These are phyloP conservation scores for Polyporus arcularius DNA, from an alignment of 768 basidiomycete genomes.

Conservation along the genomic window DNA sequence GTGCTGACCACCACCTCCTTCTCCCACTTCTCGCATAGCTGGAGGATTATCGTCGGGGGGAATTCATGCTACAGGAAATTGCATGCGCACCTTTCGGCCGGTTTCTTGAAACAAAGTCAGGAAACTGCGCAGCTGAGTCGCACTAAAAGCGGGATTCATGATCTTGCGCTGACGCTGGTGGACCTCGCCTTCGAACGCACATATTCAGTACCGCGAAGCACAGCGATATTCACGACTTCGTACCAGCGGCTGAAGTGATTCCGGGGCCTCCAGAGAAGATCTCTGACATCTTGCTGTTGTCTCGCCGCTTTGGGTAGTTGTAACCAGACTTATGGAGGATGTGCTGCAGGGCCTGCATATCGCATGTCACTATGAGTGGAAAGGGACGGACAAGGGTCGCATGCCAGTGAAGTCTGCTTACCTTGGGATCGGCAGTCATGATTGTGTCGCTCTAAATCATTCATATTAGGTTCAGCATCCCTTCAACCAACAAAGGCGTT, in stretches of 20 bases:
- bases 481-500: not conserved
- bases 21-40: slow-evolving; percentile 1
- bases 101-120: not conserved
- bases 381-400: not conserved
- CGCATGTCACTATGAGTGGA: not conserved
- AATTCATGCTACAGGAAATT: too few species aligned
- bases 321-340: slow-evolving; percentile 7
- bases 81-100: not conserved
- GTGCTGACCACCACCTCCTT: not conserved
- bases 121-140: not conserved
- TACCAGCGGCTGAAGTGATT: not conserved
- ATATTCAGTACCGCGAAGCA: not conserved
- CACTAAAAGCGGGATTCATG: slow-evolving; percentile 7
- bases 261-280: not conserved
- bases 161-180: slow-evolving; percentile 5
- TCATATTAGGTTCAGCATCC: not conserved
- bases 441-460: not conserved
- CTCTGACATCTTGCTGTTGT: not conserved
- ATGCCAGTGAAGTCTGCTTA: not conserved
- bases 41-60: too few species aligned
- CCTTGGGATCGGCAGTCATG: slow-evolving; percentile 8
- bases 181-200: not conserved
- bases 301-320: slow-evolving; percentile 1
- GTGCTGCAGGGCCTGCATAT: not conserved
- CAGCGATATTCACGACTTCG: not conserved